Evolutionary conservation across 108 stramenopile species (phyloP).

Genomic region (Parietichytrium sp.): DNA sequence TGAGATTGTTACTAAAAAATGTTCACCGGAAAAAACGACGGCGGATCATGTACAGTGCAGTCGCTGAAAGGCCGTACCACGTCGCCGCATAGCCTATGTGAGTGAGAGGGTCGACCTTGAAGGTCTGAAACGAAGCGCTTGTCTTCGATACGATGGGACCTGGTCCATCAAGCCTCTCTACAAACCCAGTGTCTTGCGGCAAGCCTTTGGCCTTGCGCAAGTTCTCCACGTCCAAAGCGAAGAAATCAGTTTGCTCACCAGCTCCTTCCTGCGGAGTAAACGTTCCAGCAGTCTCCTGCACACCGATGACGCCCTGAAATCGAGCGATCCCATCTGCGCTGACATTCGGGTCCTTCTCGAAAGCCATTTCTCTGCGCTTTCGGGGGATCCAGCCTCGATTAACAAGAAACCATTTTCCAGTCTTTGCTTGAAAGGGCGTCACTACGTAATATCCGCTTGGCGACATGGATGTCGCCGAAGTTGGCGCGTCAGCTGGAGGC

Average conservation of each 20-base stretch:
- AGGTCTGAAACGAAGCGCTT: not conserved
- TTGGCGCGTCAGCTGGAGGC: not conserved
- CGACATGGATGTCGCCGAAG: not conserved
- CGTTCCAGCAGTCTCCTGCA: not conserved
- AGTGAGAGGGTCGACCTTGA: slow-evolving; percentile 19
- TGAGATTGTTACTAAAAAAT: too few relatives aligned
- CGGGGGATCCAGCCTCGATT: slow-evolving; percentile 17
- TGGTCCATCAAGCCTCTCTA: not conserved
- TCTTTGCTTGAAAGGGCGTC: not conserved
- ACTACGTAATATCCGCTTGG: not conserved
- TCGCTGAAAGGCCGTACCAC: slow-evolving; percentile 22
- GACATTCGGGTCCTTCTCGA: too few relatives aligned
- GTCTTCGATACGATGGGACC: too few relatives aligned
- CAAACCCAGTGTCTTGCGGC: not conserved
- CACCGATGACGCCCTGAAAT: not conserved
- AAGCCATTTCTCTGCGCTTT: not conserved
- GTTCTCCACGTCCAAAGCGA: not conserved
- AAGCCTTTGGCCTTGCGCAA: not conserved
- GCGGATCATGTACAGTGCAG: not conserved
- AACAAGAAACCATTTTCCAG: not conserved
- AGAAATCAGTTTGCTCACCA: not conserved
- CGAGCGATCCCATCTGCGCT: not conserved
- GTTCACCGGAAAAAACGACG: not conserved
- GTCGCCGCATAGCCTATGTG: slow-evolving; percentile 33
- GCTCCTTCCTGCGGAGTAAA: not conserved